Evolutionary conservation across 768 basidiomycete species (phyloP).

Genomic region (Pisolithus microcarpus): DNA sequence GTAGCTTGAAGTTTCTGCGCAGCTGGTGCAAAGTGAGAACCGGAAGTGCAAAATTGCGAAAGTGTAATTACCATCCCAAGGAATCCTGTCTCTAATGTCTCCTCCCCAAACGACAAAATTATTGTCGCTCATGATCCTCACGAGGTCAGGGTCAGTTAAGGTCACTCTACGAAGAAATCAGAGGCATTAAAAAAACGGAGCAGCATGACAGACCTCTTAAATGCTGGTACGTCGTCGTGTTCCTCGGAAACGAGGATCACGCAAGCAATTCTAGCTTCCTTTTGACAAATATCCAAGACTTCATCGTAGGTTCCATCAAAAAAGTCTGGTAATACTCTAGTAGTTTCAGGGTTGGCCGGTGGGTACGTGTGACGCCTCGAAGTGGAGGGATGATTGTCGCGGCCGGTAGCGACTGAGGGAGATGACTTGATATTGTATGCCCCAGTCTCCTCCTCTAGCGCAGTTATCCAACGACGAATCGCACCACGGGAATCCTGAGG

Average conservation of each 20-base stretch:
- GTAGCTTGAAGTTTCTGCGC: slow-evolving; percentile 77
- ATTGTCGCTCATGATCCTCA: slow-evolving; percentile 64
- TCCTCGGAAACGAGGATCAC: slow-evolving; percentile 81
- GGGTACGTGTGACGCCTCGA: slow-evolving; percentile 27
- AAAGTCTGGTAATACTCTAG: slow-evolving; percentile 71
- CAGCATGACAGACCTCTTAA: slow-evolving; percentile 57
- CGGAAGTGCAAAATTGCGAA: background rate
- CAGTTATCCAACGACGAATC: slow-evolving; percentile 69
- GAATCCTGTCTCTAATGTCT: slow-evolving; percentile 76
- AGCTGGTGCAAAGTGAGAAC: slow-evolving; percentile 24
- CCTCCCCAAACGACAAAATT: slow-evolving; percentile 87
- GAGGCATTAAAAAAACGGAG: background rate
- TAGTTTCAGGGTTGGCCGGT: slow-evolving; percentile 27
- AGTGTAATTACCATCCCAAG: slow-evolving; percentile 55
- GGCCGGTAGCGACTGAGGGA: slow-evolving; percentile 30
- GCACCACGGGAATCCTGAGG: slow-evolving; percentile 42
- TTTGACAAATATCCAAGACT: slow-evolving; percentile 62
- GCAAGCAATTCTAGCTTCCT: slow-evolving; percentile 67
- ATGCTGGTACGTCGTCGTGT: slow-evolving; percentile 82
- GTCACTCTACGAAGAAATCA: slow-evolving; percentile 44
- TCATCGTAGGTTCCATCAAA: slow-evolving; percentile 75
- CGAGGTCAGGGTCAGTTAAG: slow-evolving; percentile 65
- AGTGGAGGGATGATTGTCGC: slow-evolving; percentile 40
- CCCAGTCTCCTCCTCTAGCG: slow-evolving; percentile 81
- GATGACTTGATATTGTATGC: slow-evolving; percentile 49